Evolutionary conservation across 169 alveolate species (phyloP).

Genomic region (Eimeria sp.): DNA sequence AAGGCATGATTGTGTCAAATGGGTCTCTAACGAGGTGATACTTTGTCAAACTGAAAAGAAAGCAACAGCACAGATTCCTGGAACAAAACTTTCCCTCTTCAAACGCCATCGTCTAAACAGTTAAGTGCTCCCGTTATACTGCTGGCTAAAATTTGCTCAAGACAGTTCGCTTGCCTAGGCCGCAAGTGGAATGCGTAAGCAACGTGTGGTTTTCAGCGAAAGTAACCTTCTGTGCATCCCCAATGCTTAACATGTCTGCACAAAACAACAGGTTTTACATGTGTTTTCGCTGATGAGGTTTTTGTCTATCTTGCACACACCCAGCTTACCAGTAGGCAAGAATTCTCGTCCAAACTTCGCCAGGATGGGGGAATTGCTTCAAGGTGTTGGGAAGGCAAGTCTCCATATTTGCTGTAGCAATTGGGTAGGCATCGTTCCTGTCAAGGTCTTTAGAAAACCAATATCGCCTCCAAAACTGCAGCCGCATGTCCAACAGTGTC

Average conservation of each 20-base stretch:
- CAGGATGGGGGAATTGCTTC: conserved; percentile 27
- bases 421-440: conserved; percentile 57
- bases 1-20: conserved; percentile 14
- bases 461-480: conserved; percentile 79
- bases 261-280: background rate
- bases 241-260: background rate
- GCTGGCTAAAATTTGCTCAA: background rate
- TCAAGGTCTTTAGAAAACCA: conserved; percentile 75
- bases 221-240: background rate
- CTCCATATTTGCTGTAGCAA: background rate
- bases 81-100: background rate
- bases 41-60: conserved; percentile 61
- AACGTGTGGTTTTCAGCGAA: background rate
- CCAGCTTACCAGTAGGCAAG: conserved; percentile 64
- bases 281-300: background rate
- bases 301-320: background rate
- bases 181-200: background rate
- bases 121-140: background rate
- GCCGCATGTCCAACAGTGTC: background rate
- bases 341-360: conserved; percentile 69
- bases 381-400: conserved; percentile 42
- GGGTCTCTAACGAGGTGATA: conserved; percentile 77
- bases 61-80: background rate
- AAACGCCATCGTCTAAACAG: background rate
- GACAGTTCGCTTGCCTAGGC: background rate